phyloP scores from a whole-genome alignment of 768 basidiomycete genomes.

The Leccinum arenicola region DNA sequence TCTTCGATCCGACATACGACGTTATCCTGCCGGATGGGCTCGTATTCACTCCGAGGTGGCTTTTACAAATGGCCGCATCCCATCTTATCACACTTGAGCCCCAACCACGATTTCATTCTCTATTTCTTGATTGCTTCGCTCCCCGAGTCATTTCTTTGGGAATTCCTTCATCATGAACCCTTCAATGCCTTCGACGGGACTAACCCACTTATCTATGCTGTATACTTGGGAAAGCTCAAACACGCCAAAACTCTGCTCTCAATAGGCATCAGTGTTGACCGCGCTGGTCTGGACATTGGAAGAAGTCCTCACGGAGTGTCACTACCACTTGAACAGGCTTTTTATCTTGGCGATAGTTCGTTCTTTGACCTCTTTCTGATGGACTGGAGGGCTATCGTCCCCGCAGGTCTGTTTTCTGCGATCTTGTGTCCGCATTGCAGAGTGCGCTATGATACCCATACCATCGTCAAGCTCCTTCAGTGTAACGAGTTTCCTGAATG shows the following conservation, averaged over 20 bases:
- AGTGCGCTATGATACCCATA: not conserved
- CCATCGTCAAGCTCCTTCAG: not conserved
- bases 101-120: not conserved
- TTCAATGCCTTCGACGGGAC: slow-evolving; percentile 3
- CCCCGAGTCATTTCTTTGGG: not conserved
- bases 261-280: not conserved
- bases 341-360: not conserved
- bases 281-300: not conserved
- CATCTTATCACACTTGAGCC: not conserved
- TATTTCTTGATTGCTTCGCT: not conserved
- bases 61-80: not conserved
- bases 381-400: not conserved
- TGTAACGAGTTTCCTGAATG: not conserved
- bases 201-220: not conserved
- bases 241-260: not conserved
- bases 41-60: not conserved
- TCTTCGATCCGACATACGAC: not conserved
- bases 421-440: not conserved
- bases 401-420: not conserved
- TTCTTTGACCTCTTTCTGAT: not conserved
- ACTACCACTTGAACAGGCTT: not conserved
- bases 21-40: not conserved
- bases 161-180: not conserved
- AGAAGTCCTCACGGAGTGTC: not conserved
- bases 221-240: not conserved